Percentiles rank a stretch among this genome's conserved stretches.
Evolutionary conservation across 768 basidiomycete genomes (phyloP).

Genomic region (Clathrus columnatus): DNA sequence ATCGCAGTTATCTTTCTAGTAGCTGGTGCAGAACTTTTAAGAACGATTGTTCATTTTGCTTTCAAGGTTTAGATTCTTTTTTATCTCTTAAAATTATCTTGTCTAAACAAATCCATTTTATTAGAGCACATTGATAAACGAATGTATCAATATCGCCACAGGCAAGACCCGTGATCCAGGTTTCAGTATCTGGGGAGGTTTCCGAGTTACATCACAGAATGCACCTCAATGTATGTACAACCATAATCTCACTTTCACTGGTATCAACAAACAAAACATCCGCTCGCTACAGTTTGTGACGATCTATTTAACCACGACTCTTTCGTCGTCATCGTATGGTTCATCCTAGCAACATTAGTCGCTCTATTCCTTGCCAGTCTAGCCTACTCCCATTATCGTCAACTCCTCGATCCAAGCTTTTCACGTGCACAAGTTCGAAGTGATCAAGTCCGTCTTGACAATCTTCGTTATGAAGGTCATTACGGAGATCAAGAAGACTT

Average conservation of each 20-base stretch:
- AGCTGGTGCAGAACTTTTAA: constrained; percentile 42
- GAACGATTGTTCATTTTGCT: constrained; percentile 55
- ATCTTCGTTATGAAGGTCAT: constrained; percentile 6
- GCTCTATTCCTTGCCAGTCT: constrained; percentile 53
- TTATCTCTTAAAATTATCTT: background rate
- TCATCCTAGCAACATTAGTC: constrained; percentile 51
- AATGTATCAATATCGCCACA: constrained; percentile 39
- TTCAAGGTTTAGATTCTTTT: constrained; percentile 43
- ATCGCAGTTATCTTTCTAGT: constrained; percentile 39
- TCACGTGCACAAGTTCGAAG: constrained; percentile 17
- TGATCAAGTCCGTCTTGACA: constrained; percentile 21
- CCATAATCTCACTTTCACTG: background rate
- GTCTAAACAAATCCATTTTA: background rate
- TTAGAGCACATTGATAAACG: constrained; percentile 44
- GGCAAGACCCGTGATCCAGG: constrained; percentile 25
- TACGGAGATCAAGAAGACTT: constrained; percentile 10
- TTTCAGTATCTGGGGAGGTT: constrained; percentile 48
- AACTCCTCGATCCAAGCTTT: constrained; percentile 60
- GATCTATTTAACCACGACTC: constrained; percentile 53
- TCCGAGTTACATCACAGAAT: constrained; percentile 26
- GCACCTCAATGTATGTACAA: constrained; percentile 38
- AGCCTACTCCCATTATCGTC: constrained; percentile 66
- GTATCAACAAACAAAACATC: background rate
- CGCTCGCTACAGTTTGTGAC: constrained; percentile 45
- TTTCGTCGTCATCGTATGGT: constrained; percentile 56